Percentiles rank a stretch among this genome's conserved stretches.
Conservation (phyloP, 2,329 filamentous ascomycete genomes). For the Pseudogymnoascus sp. region DNA sequence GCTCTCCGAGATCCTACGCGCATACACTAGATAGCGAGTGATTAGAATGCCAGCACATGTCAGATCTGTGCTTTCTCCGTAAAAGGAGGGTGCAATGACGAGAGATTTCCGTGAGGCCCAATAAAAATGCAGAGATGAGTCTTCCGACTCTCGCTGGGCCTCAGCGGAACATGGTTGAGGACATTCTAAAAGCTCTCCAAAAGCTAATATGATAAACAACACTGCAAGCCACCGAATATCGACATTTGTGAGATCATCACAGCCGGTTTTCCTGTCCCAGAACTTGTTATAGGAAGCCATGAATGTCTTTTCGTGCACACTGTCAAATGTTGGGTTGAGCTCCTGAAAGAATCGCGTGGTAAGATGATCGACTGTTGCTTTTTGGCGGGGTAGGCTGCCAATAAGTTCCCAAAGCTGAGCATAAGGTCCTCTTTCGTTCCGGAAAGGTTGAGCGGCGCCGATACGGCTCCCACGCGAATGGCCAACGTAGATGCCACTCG, state of each 20-base stretch:
- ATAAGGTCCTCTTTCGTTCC: constrained; percentile 26
- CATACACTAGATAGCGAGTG: constrained; percentile 34
- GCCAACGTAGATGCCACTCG: constrained; percentile 14
- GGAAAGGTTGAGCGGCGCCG: constrained; percentile 24
- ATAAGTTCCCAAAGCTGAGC: constrained; percentile 37
- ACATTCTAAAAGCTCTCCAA: constrained; percentile 32
- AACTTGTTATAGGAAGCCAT: constrained; percentile 32
- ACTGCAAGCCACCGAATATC: constrained; percentile 37
- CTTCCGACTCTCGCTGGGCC: constrained; percentile 31
- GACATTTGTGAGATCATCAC: constrained; percentile 34
- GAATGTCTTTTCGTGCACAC: constrained; percentile 31
- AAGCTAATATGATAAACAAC: constrained; percentile 36
- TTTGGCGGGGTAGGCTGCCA: constrained; percentile 33
- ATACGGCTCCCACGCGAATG: constrained; percentile 16
- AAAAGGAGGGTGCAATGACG: constrained; percentile 37
- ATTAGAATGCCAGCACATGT: constrained; percentile 35
- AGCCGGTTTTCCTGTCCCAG: constrained; percentile 34
- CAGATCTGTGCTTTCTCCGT: constrained; percentile 35
- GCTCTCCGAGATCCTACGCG: constrained; percentile 32
- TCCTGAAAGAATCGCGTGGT: constrained; percentile 31
- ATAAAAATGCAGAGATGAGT: constrained; percentile 35
- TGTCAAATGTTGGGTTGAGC: constrained; percentile 33
- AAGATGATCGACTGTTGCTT: constrained; percentile 32
- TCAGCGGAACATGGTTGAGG: constrained; percentile 29
- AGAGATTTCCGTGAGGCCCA: constrained; percentile 35